A percentile compares a stretch with the other conserved stretches of the same genome.
Conservation (phyloP, 164 flowering plant species). For the Cinnamomum chago region DNA sequence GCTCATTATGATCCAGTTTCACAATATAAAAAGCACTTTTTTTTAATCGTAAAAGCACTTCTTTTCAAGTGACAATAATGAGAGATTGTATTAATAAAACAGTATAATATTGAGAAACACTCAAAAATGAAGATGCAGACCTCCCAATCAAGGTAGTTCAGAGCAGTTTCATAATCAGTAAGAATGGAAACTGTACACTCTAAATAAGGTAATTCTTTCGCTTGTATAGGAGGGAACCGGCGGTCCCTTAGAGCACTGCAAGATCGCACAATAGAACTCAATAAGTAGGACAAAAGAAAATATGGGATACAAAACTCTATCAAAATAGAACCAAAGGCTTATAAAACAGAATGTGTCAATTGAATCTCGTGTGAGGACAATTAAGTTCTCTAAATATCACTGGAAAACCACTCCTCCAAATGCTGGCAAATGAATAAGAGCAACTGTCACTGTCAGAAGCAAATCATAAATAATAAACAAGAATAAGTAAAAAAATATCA, state of each 20-base stretch:
- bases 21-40: too few relatives aligned
- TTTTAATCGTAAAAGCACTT: too few relatives aligned
- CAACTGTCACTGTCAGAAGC: background rate
- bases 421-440: too few relatives aligned
- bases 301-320: conserved; percentile 1
- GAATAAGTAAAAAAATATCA: background rate
- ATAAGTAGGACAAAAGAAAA: conserved; percentile 4
- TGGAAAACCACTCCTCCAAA: background rate
- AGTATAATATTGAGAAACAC: background rate
- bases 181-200: conserved; percentile 94
- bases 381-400: background rate
- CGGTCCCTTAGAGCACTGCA: conserved; percentile 93
- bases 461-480: too few relatives aligned
- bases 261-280: conserved; percentile 10
- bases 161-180: conserved; percentile 79
- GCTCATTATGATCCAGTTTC: background rate
- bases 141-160: conserved; percentile 95
- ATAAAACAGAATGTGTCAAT: too few relatives aligned
- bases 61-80: too few relatives aligned
- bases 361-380: background rate
- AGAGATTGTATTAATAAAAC: too few relatives aligned
- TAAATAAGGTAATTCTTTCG: conserved; percentile 84
- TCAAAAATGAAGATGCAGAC: conserved; percentile 26
- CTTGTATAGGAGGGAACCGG: conserved; percentile 89
- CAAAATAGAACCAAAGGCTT: background rate